Conservation (phyloP, 148 eudicot genomes). For the Persicaria tinctoria region DNA sequence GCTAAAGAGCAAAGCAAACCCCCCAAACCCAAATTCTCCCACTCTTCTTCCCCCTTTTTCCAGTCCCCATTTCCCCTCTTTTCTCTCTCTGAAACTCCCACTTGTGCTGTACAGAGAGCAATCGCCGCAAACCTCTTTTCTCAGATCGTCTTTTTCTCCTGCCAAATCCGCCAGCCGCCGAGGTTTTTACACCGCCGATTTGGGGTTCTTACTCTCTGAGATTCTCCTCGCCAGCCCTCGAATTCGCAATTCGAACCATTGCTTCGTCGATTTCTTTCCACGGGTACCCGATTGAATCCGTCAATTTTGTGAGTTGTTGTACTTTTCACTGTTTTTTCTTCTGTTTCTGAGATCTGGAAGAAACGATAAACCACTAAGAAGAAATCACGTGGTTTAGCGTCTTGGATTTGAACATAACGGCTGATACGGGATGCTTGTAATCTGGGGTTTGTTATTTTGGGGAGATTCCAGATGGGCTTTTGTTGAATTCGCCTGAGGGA, state of each 20-base stretch:
- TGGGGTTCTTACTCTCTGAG: constrained; percentile 3
- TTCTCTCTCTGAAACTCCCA: neutral
- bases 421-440: neutral
- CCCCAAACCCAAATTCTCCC: neutral
- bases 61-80: neutral
- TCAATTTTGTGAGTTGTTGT: neutral
- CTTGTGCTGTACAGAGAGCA: neutral
- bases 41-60: neutral
- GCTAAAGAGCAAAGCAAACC: neutral
- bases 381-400: constrained; percentile 6
- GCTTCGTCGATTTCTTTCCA: neutral
- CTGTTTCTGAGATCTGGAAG: constrained; percentile 6
- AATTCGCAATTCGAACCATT: neutral
- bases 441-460: neutral
- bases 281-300: constrained; percentile 4
- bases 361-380: neutral
- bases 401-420: constrained; percentile 2
- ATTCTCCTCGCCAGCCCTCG: neutral
- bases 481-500: constrained; percentile 2
- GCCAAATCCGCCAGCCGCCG: neutral
- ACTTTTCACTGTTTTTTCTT: neutral
- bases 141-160: neutral
- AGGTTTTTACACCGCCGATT: neutral
- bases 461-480: constrained; percentile 10
- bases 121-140: neutral